These are phyloP conservation scores for Penicillium aurantiogriseum DNA, from an alignment of 2,329 filamentous ascomycete species.

Conservation along the genomic window DNA sequence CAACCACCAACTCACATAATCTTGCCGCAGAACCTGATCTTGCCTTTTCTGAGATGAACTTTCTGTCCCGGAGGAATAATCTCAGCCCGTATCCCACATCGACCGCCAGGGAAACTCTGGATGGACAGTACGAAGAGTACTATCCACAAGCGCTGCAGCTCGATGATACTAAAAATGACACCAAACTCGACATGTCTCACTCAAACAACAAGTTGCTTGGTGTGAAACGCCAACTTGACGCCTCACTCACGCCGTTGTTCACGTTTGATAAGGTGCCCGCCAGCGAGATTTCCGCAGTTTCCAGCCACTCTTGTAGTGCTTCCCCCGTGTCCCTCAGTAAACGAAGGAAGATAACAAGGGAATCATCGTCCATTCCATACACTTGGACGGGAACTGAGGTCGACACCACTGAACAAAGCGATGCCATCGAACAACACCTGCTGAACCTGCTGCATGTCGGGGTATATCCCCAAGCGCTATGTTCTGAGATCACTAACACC, in stretches of 20 bases:
- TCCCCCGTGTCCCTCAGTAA: not conserved
- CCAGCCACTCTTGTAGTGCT: no score
- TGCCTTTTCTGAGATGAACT: slow-evolving; percentile 26
- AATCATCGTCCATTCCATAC: slow-evolving; percentile 10
- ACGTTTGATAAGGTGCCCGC: not conserved
- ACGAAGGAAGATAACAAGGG: not conserved
- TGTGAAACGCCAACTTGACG: not conserved
- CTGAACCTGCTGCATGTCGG: slow-evolving; percentile 18
- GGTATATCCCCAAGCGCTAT: slow-evolving; percentile 3
- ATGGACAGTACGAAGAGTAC: not conserved
- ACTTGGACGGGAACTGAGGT: slow-evolving; percentile 11
- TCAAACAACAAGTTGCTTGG: not conserved
- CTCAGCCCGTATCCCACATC: not conserved
- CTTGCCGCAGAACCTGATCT: slow-evolving; percentile 13
- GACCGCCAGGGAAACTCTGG: not conserved
- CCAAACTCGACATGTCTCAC: not conserved
- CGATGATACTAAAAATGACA: not conserved
- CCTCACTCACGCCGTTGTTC: not conserved
- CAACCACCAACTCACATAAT: not conserved
- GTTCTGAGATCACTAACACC: not conserved
- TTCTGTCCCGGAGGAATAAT: slow-evolving; percentile 13
- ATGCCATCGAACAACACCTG: slow-evolving; percentile 10
- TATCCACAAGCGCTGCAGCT: not conserved
- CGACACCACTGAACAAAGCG: not conserved
- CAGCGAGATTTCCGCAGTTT: not conserved